phyloP scores from a whole-genome alignment of 2,329 filamentous ascomycete genomes.

The Exophiala bonariae region DNA sequence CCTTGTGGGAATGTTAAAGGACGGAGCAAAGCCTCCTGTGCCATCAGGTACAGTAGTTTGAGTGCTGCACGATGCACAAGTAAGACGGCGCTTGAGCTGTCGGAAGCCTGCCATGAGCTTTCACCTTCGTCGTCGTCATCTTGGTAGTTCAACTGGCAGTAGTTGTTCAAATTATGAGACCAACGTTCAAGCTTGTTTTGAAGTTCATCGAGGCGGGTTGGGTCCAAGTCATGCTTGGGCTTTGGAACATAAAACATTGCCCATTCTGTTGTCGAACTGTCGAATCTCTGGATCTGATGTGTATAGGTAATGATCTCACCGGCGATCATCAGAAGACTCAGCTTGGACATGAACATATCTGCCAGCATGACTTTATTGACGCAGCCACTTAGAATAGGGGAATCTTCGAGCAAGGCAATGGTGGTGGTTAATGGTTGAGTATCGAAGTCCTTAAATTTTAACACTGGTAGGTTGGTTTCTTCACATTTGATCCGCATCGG shows the following conservation, averaged over 20 bases:
- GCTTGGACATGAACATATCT: slow-evolving; percentile 12
- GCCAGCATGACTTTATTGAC: slow-evolving; percentile 10
- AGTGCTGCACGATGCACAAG: neutral
- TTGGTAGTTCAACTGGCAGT: slow-evolving; percentile 7
- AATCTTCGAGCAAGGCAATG: neutral
- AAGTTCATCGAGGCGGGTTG: neutral
- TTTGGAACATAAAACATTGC: slow-evolving; percentile 8
- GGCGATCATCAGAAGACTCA: slow-evolving; percentile 2
- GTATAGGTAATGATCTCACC: slow-evolving; percentile 3
- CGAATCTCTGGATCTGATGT: slow-evolving; percentile 7
- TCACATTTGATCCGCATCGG: slow-evolving; percentile 7
- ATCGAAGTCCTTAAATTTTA: slow-evolving; percentile 12
- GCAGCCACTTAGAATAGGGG: slow-evolving; percentile 2
- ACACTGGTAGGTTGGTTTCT: neutral
- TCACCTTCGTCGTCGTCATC: neutral
- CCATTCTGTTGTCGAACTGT: slow-evolving; percentile 3
- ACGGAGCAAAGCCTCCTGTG: slow-evolving; percentile 1
- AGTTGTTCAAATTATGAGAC: slow-evolving; percentile 3
- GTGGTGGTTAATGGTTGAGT: neutral
- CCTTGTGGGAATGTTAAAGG: neutral
- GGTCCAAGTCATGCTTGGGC: slow-evolving; percentile 2
- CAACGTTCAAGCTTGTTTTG: slow-evolving; percentile 4
- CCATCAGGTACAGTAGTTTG: slow-evolving; percentile 6
- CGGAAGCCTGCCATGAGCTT: neutral
- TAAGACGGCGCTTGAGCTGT: neutral